Evolutionary conservation across 306 rosid genomes (phyloP).

Genomic region (Elaeagnus macrophylla): DNA sequence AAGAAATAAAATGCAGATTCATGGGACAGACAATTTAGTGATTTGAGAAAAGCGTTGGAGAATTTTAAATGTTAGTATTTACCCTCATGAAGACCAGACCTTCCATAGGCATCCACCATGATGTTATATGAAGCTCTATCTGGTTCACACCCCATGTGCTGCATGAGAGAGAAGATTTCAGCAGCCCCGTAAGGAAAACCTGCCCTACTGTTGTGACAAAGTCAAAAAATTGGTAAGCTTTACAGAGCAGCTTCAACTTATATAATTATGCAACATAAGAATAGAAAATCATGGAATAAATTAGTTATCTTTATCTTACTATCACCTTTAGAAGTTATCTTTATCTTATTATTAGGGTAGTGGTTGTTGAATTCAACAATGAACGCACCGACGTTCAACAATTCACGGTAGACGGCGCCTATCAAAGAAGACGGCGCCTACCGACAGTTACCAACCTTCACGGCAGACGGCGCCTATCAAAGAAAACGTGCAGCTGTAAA

Average conservation of each 20-base stretch:
- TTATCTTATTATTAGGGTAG: too few species aligned
- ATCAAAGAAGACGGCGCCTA: too few species aligned
- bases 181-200: constrained; percentile 87
- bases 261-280: too few species aligned
- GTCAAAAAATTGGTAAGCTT: not conserved
- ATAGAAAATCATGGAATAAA: too few species aligned
- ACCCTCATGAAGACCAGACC: constrained; percentile 87
- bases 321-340: too few species aligned
- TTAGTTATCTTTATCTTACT: too few species aligned
- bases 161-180: constrained; percentile 88
- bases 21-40: not conserved
- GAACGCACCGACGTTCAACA: too few species aligned
- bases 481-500: too few species aligned
- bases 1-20: not conserved
- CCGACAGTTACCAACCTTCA: too few species aligned
- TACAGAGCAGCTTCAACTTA: not conserved
- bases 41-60: not conserved
- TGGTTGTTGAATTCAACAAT: too few species aligned
- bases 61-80: constrained; percentile 11
- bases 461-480: too few species aligned
- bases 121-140: constrained; percentile 90
- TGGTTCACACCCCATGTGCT: constrained; percentile 98
- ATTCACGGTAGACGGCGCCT: too few species aligned
- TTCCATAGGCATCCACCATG: constrained; percentile 94
- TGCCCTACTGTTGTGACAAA: constrained; percentile 61